These are phyloP conservation scores for Trypanosoma boissoni DNA, from an alignment of 208 protist species.

Conservation along the genomic window DNA sequence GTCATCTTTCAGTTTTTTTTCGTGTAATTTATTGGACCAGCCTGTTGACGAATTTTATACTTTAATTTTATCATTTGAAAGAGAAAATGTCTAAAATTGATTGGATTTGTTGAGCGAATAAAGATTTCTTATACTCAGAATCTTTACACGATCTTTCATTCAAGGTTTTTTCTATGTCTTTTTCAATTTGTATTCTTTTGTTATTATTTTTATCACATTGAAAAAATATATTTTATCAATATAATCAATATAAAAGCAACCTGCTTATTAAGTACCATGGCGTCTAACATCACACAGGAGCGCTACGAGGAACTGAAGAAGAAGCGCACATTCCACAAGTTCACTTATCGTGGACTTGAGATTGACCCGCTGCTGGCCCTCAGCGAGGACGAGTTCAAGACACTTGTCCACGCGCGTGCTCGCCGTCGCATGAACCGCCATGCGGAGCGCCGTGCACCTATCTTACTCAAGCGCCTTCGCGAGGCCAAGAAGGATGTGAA, in stretches of 20 bases:
- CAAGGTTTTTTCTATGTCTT: neutral
- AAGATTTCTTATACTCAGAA: too few species aligned
- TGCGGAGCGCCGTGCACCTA: slow-evolving; percentile 87
- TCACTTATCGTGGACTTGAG: slow-evolving; percentile 96
- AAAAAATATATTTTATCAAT: too few species aligned
- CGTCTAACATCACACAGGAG: slow-evolving; percentile 79
- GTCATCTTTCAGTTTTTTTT: too few species aligned
- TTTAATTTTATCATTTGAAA: too few species aligned
- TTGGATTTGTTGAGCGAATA: too few species aligned
- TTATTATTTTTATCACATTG: slow-evolving; percentile 8
- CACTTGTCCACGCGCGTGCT: slow-evolving; percentile 92
- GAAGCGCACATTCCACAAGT: slow-evolving; percentile 98
- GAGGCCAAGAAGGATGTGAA: slow-evolving; percentile 96
- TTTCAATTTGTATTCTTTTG: slow-evolving; percentile 10
- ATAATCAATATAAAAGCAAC: too few species aligned
- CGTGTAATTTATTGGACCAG: too few species aligned
- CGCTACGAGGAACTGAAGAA: slow-evolving; percentile 94
- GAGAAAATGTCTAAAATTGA: too few species aligned
- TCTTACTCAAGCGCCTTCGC: slow-evolving; percentile 97
- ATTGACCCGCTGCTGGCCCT: slow-evolving; percentile 95
- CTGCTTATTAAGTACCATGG: slow-evolving; percentile 35
- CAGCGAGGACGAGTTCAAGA: slow-evolving; percentile 91
- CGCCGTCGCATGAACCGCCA: slow-evolving; percentile 94
- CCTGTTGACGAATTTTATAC: too few species aligned
- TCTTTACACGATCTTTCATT: too few species aligned